Evolutionary conservation across 2,329 filamentous ascomycete genomes (phyloP), one percentile per base, ranked within the genome.

Genomic region (Pseudopithomyces maydicus): DNA sequence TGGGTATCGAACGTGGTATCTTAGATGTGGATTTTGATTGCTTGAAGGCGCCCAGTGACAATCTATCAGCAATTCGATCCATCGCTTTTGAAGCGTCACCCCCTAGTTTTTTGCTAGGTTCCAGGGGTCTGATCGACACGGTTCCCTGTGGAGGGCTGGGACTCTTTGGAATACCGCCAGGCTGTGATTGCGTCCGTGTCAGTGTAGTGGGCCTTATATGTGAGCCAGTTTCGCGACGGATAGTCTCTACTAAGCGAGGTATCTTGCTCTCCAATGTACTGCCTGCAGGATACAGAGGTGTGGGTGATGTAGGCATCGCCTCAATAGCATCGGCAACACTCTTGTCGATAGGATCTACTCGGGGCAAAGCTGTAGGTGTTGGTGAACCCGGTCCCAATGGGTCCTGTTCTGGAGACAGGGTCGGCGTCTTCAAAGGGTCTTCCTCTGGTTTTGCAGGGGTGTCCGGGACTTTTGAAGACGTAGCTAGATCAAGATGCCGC

Each of bases 1-100:
- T 42, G 49, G 90, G 87, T 26, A 97, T 86, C 23, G 95, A 95
- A 32, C 95, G 87, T n/a, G 72, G 72, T 58, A 99, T 98, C 41
- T 94, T 84, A 1, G 95, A 98, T 33, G 82, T 80, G 3, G 79
- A 61, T 59, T 84, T 84, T 35, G 77, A 72, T 56, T 78, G 77
- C 69, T 92, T 94, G 55, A 91, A 77, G 3, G 85, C 81, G 26
- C 81, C 82, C 1, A 94, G 77, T 0, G 87, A 88, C 12, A 92
- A 79, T 53, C 89, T 86, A 63, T 92, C 92, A 14, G 86, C 86
- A 54, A 97, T 80, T 67, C 91, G 94, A 60, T 97, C 91, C 1
- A 79, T 65, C 15, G 72, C 68, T 55, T 78, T 79, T 8, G 73
- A 59, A 52, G 75, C 78, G 54, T 74, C 75, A 22, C 62, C 66